Conservation (phyloP, 495 filamentous ascomycete species). For the Paragyromitra xinjiangensis region DNA sequence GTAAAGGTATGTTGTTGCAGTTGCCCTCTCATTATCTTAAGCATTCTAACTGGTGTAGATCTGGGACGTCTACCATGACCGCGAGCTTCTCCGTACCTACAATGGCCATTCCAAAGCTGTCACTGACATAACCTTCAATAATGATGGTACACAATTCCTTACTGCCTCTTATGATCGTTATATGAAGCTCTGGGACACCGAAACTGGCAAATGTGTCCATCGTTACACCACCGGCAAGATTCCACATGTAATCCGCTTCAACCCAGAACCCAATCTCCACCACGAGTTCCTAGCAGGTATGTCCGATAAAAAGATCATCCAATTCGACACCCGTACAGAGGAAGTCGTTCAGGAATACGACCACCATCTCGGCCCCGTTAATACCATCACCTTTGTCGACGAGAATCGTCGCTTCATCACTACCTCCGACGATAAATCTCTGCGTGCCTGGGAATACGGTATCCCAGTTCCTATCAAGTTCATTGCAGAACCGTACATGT, state of each 20-base stretch:
- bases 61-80: slow-evolving; percentile 90
- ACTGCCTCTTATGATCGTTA: slow-evolving; percentile 91
- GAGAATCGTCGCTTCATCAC: slow-evolving; percentile 95
- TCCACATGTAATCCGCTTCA: slow-evolving; percentile 93
- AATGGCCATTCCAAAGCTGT: slow-evolving; percentile 89
- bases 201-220: slow-evolving; percentile 85
- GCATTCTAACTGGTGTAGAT: slow-evolving; percentile 61
- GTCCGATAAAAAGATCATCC: slow-evolving; percentile 98
- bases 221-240: slow-evolving; percentile 93
- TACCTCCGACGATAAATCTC: slow-evolving; percentile 93
- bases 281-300: slow-evolving; percentile 95
- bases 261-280: slow-evolving; percentile 75
- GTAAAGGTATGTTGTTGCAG: slow-evolving; percentile 66
- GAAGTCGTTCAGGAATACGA: slow-evolving; percentile 97
- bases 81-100: slow-evolving; percentile 87
- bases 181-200: slow-evolving; percentile 98
- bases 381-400: slow-evolving; percentile 96
- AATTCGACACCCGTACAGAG: slow-evolving; percentile 88
- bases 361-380: slow-evolving; percentile 95
- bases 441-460: slow-evolving; percentile 96
- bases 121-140: slow-evolving; percentile 88
- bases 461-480: slow-evolving; percentile 86
- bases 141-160: slow-evolving; percentile 82
- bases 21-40: background rate
- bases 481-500: slow-evolving; percentile 97